Evolutionary conservation across 352 stramenopile genomes (phyloP).

Genomic region (Phytopythium vexans): DNA sequence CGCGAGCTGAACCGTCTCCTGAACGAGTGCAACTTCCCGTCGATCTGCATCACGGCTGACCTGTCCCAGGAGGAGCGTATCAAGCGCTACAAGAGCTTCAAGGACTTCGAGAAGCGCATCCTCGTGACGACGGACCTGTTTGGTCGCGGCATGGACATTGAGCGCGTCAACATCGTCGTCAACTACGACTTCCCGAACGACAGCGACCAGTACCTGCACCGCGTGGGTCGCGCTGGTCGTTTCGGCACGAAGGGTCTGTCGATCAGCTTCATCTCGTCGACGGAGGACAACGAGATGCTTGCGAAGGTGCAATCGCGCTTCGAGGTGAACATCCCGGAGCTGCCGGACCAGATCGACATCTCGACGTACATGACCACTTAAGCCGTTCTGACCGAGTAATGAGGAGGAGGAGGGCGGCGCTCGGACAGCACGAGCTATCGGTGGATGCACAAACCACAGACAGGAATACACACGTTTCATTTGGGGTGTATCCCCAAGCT

Average conservation of each 20-base stretch:
- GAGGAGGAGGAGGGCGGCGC: not conserved
- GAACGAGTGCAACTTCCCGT: constrained; percentile 99
- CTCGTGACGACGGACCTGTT: constrained; percentile 99
- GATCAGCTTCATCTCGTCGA: constrained; percentile 99
- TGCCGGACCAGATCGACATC: constrained; percentile 99
- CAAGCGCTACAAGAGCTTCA: constrained; percentile 99
- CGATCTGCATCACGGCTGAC: constrained; percentile 98
- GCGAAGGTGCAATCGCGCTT: constrained; percentile 99
- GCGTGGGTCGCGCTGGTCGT: constrained; percentile 97
- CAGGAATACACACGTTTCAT: no score
- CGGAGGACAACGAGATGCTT: constrained; percentile 97
- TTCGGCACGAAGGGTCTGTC: constrained; percentile 99
- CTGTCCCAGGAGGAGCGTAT: constrained; percentile 98
- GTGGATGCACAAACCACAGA: no score
- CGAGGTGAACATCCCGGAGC: constrained; percentile 98
- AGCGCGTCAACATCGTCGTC: constrained; percentile 99
- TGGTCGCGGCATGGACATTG: constrained; percentile 99
- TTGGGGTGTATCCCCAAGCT: no score
- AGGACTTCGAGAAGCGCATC: constrained; percentile 99
- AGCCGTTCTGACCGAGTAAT: constrained; percentile 7
- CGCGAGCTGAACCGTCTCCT: constrained; percentile 98
- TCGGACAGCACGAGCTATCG: no score
- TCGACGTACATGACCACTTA: constrained; percentile 97
- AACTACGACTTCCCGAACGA: constrained; percentile 99
- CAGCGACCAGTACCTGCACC: constrained; percentile 99